These are phyloP conservation scores for Aureobasidium sp. DNA, from an alignment of 2,329 filamentous ascomycete species.

Conservation along the genomic window DNA sequence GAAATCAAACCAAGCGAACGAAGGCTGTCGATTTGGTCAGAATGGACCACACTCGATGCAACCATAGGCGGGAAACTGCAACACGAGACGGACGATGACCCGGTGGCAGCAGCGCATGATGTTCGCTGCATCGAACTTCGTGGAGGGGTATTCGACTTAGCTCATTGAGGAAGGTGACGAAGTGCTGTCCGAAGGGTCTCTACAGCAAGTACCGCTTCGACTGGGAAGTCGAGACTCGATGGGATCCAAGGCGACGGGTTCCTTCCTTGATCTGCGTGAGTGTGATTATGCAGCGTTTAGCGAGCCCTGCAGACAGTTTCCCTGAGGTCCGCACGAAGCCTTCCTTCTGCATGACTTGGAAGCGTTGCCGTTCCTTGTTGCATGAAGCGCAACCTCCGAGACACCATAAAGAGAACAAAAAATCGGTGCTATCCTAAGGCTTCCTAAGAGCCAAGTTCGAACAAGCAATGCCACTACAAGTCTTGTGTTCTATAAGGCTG, in stretches of 20 bases:
- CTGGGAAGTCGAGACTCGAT: too few species aligned
- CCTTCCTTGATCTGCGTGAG: background rate
- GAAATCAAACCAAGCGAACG: background rate
- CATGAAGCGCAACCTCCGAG: background rate
- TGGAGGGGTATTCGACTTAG: background rate
- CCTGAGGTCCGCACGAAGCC: background rate
- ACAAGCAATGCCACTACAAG: constrained; percentile 5
- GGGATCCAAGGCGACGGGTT: background rate
- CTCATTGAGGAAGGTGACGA: background rate
- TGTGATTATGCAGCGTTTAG: background rate
- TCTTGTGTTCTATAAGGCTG: background rate
- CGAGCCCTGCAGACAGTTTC: background rate
- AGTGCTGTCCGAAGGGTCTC: background rate
- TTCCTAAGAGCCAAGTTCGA: background rate
- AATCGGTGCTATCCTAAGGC: background rate
- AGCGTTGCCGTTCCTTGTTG: background rate
- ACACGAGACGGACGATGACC: background rate
- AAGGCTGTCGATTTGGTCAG: background rate
- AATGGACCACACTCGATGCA: background rate
- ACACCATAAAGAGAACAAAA: background rate
- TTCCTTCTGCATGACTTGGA: background rate
- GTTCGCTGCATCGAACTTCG: background rate
- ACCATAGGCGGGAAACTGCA: background rate
- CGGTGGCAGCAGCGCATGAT: constrained; percentile 1
- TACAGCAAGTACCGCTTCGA: background rate